phyloP scores from a whole-genome alignment of 441 rosid species.

The Hura crepitans region DNA sequence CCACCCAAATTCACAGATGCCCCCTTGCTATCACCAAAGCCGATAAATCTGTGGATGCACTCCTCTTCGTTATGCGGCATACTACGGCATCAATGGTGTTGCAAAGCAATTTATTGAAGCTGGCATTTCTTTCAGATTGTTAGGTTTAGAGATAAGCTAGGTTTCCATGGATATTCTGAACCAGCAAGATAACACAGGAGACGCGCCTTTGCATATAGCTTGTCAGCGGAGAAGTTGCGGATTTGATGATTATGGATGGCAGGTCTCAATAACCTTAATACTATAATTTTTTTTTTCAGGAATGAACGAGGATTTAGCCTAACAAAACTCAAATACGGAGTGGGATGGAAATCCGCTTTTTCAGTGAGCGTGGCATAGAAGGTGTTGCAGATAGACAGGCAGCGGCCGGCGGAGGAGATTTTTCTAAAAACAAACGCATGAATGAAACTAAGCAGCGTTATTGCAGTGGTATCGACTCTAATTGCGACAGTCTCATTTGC shows the following conservation, averaged over 20 bases:
- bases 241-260: conserved; percentile 25
- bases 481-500: conserved; percentile 23
- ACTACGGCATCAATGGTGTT: conserved; percentile 10
- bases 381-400: not conserved
- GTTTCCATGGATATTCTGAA: conserved; percentile 30
- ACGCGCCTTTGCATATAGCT: conserved; percentile 43
- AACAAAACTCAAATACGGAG: too few species aligned
- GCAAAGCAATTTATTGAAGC: not conserved
- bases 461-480: conserved; percentile 32
- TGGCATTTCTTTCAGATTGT: conserved; percentile 11
- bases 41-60: conserved; percentile 30
- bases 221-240: conserved; percentile 20
- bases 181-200: conserved; percentile 36
- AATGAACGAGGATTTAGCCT: too few species aligned
- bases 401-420: not conserved
- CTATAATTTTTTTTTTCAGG: too few species aligned
- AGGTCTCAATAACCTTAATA: too few species aligned
- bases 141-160: conserved; percentile 25
- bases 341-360: too few species aligned
- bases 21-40: not conserved
- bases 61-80: conserved; percentile 36
- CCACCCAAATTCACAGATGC: too few species aligned
- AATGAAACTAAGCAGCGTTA: not conserved
- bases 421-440: not conserved
- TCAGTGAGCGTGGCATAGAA: too few species aligned